phyloP scores from a whole-genome alignment of 2,329 filamentous ascomycete genomes.

The Coniochaeta sp. region DNA sequence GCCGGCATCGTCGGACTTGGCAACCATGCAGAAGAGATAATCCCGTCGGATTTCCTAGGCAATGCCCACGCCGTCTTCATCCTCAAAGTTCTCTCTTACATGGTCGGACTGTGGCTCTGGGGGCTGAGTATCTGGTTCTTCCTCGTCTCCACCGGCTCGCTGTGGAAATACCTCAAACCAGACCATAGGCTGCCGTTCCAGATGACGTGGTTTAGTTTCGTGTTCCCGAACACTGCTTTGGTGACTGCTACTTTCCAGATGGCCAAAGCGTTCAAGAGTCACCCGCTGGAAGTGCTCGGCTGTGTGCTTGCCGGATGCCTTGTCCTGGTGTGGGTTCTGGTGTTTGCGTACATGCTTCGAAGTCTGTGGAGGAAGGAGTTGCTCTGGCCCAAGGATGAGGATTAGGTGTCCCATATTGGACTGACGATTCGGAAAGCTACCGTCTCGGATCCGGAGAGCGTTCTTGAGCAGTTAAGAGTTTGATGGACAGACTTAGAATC shows the following conservation, averaged over 20 bases:
- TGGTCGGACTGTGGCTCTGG: conserved; percentile 73
- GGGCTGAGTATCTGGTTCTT: conserved; percentile 81
- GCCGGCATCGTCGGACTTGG: conserved; percentile 38
- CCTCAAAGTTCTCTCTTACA: conserved; percentile 42
- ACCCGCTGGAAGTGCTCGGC: conserved; percentile 57
- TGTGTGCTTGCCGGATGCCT: conserved; percentile 60
- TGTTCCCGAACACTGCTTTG: conserved; percentile 73
- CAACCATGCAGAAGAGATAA: conserved; percentile 30
- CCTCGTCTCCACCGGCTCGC: conserved; percentile 67
- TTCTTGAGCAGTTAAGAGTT: neutral
- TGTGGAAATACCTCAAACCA: conserved; percentile 56
- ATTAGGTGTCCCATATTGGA: neutral
- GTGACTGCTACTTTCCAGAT: conserved; percentile 69
- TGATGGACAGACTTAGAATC: no score
- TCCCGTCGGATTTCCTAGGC: conserved; percentile 34
- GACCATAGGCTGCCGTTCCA: conserved; percentile 60
- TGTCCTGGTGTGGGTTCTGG: conserved; percentile 59
- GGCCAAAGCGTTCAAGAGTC: conserved; percentile 51
- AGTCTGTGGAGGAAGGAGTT: conserved; percentile 60
- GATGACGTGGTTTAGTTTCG: conserved; percentile 81
- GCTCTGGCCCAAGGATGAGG: conserved; percentile 2
- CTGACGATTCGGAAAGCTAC: neutral
- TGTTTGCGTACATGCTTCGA: conserved; percentile 62
- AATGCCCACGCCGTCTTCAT: conserved; percentile 33
- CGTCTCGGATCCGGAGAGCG: neutral